Evolutionary conservation across 2,329 filamentous ascomycete species (phyloP).

Genomic region (Nemania serpens): DNA sequence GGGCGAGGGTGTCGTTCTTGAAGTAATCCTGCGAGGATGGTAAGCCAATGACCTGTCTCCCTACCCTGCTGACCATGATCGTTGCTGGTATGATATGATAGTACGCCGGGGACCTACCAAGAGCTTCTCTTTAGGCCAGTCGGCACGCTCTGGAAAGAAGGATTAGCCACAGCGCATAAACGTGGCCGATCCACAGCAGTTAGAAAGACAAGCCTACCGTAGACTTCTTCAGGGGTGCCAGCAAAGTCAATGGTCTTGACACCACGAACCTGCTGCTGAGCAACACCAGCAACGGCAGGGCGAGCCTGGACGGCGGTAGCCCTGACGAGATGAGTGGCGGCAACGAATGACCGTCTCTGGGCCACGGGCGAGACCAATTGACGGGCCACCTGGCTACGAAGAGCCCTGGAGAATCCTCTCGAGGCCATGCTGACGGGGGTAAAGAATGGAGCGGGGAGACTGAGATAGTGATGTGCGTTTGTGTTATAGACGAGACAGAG

Average conservation of each 20-base stretch:
- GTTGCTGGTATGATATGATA: too few species aligned
- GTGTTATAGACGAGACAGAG: neutral
- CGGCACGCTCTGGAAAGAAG: slow-evolving; percentile 75
- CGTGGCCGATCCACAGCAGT: neutral
- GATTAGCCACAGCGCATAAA: slow-evolving; percentile 35
- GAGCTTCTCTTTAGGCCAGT: slow-evolving; percentile 99
- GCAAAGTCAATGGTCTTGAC: slow-evolving; percentile 99
- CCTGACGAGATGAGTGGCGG: slow-evolving; percentile 61
- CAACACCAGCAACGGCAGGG: slow-evolving; percentile 52
- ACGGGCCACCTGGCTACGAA: slow-evolving; percentile 66
- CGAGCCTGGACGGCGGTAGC: slow-evolving; percentile 56
- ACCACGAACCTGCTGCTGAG: slow-evolving; percentile 73
- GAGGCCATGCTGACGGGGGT: slow-evolving; percentile 70
- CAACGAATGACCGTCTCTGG: slow-evolving; percentile 67
- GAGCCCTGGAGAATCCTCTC: slow-evolving; percentile 71
- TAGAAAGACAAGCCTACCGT: slow-evolving; percentile 63
- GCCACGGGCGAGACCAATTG: slow-evolving; percentile 65
- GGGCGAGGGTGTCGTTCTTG: slow-evolving; percentile 98
- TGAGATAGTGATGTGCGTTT: neutral
- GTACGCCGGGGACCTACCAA: slow-evolving; percentile 66
- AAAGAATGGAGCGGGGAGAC: slow-evolving; percentile 36
- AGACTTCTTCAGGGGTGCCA: slow-evolving; percentile 91
- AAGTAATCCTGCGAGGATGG: slow-evolving; percentile 79
- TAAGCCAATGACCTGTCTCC: slow-evolving; percentile 25
- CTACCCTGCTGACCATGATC: neutral